These are phyloP conservation scores for Centaurea solstitialis DNA, from an alignment of 129 eudicot genomes.

Conservation along the genomic window DNA sequence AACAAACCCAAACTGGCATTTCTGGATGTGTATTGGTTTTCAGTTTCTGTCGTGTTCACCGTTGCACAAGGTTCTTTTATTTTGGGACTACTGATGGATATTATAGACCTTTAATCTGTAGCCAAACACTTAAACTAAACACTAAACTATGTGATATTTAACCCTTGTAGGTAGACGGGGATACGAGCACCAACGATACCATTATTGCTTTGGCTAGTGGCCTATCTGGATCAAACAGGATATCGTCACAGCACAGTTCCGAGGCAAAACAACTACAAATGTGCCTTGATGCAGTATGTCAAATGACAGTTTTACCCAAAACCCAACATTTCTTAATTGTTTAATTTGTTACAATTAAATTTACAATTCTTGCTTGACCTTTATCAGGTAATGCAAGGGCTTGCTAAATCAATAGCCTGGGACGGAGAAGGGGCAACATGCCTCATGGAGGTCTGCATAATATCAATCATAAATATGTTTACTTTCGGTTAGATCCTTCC, in stretches of 20 bases:
- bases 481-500: not conserved
- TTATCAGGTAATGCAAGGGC: constrained; percentile 95
- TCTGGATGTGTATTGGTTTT: not conserved
- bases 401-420: constrained; percentile 98
- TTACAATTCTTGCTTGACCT: not conserved
- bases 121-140: not conserved
- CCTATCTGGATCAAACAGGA: constrained; percentile 69
- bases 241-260: constrained; percentile 56
- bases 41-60: not conserved
- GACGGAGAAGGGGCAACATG: constrained; percentile 99
- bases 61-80: not conserved
- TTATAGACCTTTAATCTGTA: constrained; percentile 4
- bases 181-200: constrained; percentile 94
- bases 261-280: constrained; percentile 76
- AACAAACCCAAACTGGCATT: not conserved
- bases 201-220: constrained; percentile 98
- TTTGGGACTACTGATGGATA: not conserved
- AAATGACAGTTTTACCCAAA: not conserved
- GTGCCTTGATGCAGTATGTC: constrained; percentile 90
- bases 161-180: constrained; percentile 86
- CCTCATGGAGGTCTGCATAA: constrained; percentile 72
- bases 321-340: not conserved
- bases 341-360: not conserved
- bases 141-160: not conserved
- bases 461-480: constrained; percentile 4